Evolutionary conservation across 2,329 filamentous ascomycete genomes (phyloP), one percentile per base, ranked within the genome.

Genomic region (Tolypocladium paradoxum): DNA sequence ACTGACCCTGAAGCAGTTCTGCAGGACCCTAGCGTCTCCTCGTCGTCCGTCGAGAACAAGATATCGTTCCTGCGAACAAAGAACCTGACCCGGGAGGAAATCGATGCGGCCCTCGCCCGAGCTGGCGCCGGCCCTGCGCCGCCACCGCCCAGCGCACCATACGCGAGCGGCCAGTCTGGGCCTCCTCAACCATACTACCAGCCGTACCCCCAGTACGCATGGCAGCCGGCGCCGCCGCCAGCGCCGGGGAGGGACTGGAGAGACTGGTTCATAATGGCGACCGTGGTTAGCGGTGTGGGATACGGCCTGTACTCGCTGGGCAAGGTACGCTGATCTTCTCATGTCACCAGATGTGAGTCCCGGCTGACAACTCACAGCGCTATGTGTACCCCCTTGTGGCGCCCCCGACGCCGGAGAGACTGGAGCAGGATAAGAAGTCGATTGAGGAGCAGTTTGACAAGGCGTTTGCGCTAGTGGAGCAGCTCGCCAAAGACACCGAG

Each of bases 261-360:
- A 56, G 93, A 99, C 67, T 97, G 90, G 88, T 99, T 99, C 72
- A 97, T 99, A 70, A 96, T 97, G 90, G 93, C 93, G 8, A 99
- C 93, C 0, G 88, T 97, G 14, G 86, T 95, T 57, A 87, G 90
- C 54, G 90, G 91, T 49, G 85, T 96, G 22, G 81, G 90, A 38
- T 97, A 96, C 64, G 92, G 91, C 0, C 71, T 96, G 24, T 99
- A 93, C 67, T 82, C 85, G 58, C 79, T 96, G 18, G 88, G 90
- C 56, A 95, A 95, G 81, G 87, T 90, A 74, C 37, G 67, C 29
- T n/a, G 6, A 2, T 22, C 35, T 31, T 14, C 52, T 34, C 12
- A 33, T 16, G n/a, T 14, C 22, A 4, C 40, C 6, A 14, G 20
- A 47, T 40, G 9, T 31, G 34, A 45, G 22, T 0, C 2, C 4